Percentiles rank a stretch among this genome's conserved stretches.
These are phyloP conservation scores for Geosiphon pyriformis DNA, from an alignment of 192 early-diverging fungal species.

Conservation along the genomic window DNA sequence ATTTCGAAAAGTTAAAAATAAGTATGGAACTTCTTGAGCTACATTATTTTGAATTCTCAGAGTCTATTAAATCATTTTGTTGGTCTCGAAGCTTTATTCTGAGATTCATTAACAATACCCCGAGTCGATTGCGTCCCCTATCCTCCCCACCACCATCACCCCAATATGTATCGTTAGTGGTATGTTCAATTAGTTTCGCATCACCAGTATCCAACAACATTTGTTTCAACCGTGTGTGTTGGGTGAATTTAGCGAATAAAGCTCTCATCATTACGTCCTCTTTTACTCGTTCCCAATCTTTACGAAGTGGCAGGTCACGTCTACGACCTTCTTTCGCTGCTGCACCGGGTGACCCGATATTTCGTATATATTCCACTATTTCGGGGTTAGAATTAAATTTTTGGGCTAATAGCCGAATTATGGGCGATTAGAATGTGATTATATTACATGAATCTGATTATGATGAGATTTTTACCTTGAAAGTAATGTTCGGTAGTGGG, in stretches of 20 bases:
- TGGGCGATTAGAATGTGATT: not conserved
- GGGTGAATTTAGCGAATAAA: constrained; percentile 38
- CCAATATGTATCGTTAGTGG: constrained; percentile 38
- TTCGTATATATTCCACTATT: constrained; percentile 25
- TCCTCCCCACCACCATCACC: constrained; percentile 34
- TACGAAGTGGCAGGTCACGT: constrained; percentile 29
- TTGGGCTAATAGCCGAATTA: constrained; percentile 8
- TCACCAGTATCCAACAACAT: constrained; percentile 30
- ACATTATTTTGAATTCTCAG: no score
- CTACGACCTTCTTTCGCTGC: constrained; percentile 43
- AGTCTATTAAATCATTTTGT: not conserved
- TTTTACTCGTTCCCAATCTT: constrained; percentile 41
- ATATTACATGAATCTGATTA: not conserved
- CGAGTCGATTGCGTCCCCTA: constrained; percentile 35
- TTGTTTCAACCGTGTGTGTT: constrained; percentile 27
- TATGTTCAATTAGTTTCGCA: constrained; percentile 28
- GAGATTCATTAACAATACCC: constrained; percentile 26
- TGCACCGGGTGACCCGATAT: constrained; percentile 22
- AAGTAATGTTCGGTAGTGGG: constrained; percentile 42
- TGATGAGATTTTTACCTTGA: constrained; percentile 28
- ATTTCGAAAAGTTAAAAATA: no score
- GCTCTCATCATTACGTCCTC: constrained; percentile 37
- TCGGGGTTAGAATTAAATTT: not conserved
- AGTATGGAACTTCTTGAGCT: no score
- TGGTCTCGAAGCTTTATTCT: constrained; percentile 17